Evolutionary conservation across 2,329 filamentous ascomycete species (phyloP), one percentile per base, ranked within the genome.

Genomic region (Gremmenia infestans): DNA sequence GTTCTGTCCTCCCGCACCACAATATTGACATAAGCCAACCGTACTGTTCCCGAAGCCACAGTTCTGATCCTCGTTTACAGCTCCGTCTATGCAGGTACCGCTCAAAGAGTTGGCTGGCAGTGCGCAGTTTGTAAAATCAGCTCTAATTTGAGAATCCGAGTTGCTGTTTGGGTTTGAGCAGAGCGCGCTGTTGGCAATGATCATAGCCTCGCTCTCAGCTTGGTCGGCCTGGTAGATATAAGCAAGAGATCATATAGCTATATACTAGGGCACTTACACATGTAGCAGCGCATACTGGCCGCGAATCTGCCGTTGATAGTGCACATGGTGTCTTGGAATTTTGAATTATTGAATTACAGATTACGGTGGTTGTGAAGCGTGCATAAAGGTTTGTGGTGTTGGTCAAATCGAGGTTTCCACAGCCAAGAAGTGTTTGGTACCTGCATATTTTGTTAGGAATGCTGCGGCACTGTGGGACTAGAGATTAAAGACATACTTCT

Each of bases 291-390:
- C 94, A 99, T 15, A 97, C 77, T 2, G 94, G 91, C 56, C 78
- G 78, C 5, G 89, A 83, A 43, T 86, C 76, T 32, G 79, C 73
- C n/a, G 78, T 72, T 0, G 86, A 81, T 47, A 95, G 75, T 19
- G 75, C 73, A 73, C 94, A 99, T 25, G 80, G 69, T 11, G 74
- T 70, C 65, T 87, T 84, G 5, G 94, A 97, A 69, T 91, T 92
- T 73, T 99, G 94, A 50, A 99, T 83, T 68, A 99, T 88, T 62
- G 89, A 82, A 77, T 95, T 97, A 80, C 94, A 99, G 62, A 99
- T 81, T 61, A 95, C 87, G 59, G 89, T 94, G 48, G 85, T 94
- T 5, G 93, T 96, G 74, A 93, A 99, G 65, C 94, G 87, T 49
- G 94, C 93, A 73, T 99, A 99, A 67, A 92, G 82, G 67, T 88